These are phyloP conservation scores for Pholiota molesta DNA, from an alignment of 768 basidiomycete species.

Conservation along the genomic window DNA sequence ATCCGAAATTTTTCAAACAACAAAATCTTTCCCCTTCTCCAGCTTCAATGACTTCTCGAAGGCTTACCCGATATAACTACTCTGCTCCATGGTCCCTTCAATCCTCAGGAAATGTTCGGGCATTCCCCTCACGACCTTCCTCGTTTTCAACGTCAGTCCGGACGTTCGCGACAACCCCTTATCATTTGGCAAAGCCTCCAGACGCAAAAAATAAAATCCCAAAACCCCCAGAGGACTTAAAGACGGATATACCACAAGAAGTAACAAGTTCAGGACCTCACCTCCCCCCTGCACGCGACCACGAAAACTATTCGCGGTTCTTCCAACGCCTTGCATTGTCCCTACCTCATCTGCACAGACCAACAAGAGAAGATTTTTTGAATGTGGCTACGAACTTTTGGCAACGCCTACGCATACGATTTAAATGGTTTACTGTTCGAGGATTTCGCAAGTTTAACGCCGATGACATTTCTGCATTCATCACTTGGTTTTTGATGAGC, in stretches of 20 bases:
- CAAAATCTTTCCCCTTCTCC: slow-evolving; percentile 25
- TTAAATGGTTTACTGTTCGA: slow-evolving; percentile 96
- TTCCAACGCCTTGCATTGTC: slow-evolving; percentile 79
- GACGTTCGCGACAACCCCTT: neutral
- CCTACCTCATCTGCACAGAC: slow-evolving; percentile 75
- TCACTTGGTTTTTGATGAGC: slow-evolving; percentile 95
- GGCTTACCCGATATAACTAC: neutral
- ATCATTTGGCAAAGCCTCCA: neutral
- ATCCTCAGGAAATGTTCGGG: neutral
- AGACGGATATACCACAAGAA: neutral
- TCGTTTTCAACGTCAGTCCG: neutral
- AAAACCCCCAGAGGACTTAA: slow-evolving; percentile 14
- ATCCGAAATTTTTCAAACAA: slow-evolving; percentile 60
- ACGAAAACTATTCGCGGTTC: slow-evolving; percentile 79
- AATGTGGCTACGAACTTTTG: slow-evolving; percentile 88
- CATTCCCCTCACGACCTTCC: slow-evolving; percentile 10
- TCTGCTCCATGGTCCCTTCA: neutral
- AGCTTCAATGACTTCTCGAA: neutral
- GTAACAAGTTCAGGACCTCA: slow-evolving; percentile 9
- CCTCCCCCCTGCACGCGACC: slow-evolving; percentile 30
- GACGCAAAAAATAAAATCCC: slow-evolving; percentile 7
- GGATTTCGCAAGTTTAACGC: slow-evolving; percentile 95
- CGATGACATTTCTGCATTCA: slow-evolving; percentile 95
- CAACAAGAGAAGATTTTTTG: slow-evolving; percentile 89
- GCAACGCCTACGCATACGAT: slow-evolving; percentile 86